Conservation (phyloP, 352 stramenopile genomes). For the Phytopythium oedochilum region DNA sequence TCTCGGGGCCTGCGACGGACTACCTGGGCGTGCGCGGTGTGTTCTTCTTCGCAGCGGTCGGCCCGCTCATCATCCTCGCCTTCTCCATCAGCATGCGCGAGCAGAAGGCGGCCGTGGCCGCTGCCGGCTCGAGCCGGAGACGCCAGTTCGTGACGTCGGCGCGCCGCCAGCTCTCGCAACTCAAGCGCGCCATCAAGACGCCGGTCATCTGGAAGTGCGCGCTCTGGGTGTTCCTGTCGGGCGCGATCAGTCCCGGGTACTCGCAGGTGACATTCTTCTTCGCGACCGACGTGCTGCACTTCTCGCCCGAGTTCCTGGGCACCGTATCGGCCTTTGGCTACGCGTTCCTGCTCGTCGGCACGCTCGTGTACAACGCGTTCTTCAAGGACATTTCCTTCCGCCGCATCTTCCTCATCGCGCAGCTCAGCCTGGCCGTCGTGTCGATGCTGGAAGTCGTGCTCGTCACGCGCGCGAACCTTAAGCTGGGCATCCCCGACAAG, state of each 20-base stretch:
- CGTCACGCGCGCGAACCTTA: slow-evolving; percentile 90
- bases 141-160: slow-evolving; percentile 49
- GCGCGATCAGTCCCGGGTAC: slow-evolving; percentile 90
- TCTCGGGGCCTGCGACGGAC: slow-evolving; percentile 89
- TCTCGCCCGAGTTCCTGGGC: slow-evolving; percentile 95
- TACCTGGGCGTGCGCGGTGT: slow-evolving; percentile 88
- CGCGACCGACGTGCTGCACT: slow-evolving; percentile 92
- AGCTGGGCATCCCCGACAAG: slow-evolving; percentile 92
- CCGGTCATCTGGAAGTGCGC: slow-evolving; percentile 94
- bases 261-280: slow-evolving; percentile 97
- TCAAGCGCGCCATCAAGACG: slow-evolving; percentile 81
- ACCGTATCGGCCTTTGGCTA: slow-evolving; percentile 75
- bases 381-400: slow-evolving; percentile 92
- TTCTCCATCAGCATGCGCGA: slow-evolving; percentile 91
- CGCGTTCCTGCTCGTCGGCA: slow-evolving; percentile 76
- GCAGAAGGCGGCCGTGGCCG: slow-evolving; percentile 15
- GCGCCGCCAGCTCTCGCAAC: slow-evolving; percentile 41
- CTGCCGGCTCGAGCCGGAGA: neutral
- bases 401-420: slow-evolving; percentile 89
- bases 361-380: slow-evolving; percentile 80
- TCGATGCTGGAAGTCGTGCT: slow-evolving; percentile 82
- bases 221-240: slow-evolving; percentile 95
- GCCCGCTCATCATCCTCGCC: slow-evolving; percentile 88
- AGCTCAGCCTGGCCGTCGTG: slow-evolving; percentile 66
- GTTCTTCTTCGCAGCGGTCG: slow-evolving; percentile 89